Percentiles rank a stretch among this genome's conserved stretches.
These are phyloP conservation scores for Aurifilum marmelostoma DNA, from an alignment of 2,329 filamentous ascomycete species.

Conservation along the genomic window DNA sequence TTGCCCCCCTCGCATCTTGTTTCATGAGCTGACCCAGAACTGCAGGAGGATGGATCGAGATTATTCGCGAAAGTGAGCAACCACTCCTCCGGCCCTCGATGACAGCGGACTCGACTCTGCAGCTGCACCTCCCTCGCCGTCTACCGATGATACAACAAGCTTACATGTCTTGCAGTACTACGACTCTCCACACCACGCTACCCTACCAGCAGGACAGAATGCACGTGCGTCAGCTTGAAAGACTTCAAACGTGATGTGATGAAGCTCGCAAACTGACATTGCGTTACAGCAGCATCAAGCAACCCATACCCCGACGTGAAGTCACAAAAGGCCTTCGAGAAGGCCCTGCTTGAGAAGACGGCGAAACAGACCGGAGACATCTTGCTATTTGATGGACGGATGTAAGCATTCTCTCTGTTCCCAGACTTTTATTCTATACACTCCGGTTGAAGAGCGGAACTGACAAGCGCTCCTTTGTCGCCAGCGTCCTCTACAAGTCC, in stretches of 20 bases:
- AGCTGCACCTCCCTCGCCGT: not conserved
- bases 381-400: constrained; percentile 94
- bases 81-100: constrained; percentile 60
- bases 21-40: not conserved
- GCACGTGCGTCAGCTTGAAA: constrained; percentile 33
- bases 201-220: constrained; percentile 35
- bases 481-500: constrained; percentile 86
- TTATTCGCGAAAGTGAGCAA: constrained; percentile 40
- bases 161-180: constrained; percentile 63
- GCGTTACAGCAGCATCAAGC: constrained; percentile 41
- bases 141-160: constrained; percentile 13
- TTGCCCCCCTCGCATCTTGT: not conserved
- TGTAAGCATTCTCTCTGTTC: constrained; percentile 44
- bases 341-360: constrained; percentile 93
- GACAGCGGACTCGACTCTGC: not conserved
- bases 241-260: constrained; percentile 7
- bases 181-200: constrained; percentile 58
- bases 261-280: constrained; percentile 20
- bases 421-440: not conserved
- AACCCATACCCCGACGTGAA: constrained; percentile 88
- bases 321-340: constrained; percentile 95
- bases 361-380: constrained; percentile 95
- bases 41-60: constrained; percentile 29
- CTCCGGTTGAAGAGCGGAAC: not conserved
- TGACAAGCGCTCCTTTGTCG: not conserved